Percentiles rank a stretch among this genome's conserved stretches.
phyloP scores from a whole-genome alignment of 176 grass and related monocot genomes.

The Areca catechu region DNA sequence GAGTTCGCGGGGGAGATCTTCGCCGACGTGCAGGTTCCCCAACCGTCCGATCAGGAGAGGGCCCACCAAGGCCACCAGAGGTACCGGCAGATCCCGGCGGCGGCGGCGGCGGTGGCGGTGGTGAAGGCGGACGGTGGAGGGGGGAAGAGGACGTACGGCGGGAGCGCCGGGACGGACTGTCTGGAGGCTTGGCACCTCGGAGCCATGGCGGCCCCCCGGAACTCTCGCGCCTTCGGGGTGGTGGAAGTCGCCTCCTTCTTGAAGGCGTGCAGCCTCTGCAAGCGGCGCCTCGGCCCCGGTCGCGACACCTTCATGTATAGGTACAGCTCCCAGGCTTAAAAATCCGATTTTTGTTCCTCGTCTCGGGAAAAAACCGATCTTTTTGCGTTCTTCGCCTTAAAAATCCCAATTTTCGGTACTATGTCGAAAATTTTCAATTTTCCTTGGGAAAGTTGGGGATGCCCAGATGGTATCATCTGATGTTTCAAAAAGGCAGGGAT shows the following conservation, averaged over 20 bases:
- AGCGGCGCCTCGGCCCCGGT: slow-evolving; percentile 1
- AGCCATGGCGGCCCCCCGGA: not conserved
- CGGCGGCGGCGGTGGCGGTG: not conserved
- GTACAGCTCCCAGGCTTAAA: not conserved
- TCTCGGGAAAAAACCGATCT: no score
- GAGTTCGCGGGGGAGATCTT: slow-evolving; percentile 11
- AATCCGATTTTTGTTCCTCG: not conserved
- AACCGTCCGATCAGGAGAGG: slow-evolving; percentile 25
- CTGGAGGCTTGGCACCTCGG: not conserved
- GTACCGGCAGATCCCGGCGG: not conserved
- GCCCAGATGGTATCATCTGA: no score
- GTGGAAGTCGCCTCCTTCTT: not conserved
- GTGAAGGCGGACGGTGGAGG: not conserved
- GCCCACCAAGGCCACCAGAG: slow-evolving; percentile 13
- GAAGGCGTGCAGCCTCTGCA: slow-evolving; percentile 5
- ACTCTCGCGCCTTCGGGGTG: not conserved
- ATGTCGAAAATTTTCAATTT: no score
- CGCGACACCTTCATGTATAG: slow-evolving; percentile 6
- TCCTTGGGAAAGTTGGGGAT: no score
- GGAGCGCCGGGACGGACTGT: not conserved
- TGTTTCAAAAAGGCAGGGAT: no score
- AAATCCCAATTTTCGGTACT: no score
- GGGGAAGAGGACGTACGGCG: not conserved
- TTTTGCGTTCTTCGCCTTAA: no score
- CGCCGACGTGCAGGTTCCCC: not conserved